A percentile compares a stretch with the other conserved stretches of the same genome.
Evolutionary conservation across 1,284 basidiomycete species (phyloP).

Genomic region (Puccinia horiana): DNA sequence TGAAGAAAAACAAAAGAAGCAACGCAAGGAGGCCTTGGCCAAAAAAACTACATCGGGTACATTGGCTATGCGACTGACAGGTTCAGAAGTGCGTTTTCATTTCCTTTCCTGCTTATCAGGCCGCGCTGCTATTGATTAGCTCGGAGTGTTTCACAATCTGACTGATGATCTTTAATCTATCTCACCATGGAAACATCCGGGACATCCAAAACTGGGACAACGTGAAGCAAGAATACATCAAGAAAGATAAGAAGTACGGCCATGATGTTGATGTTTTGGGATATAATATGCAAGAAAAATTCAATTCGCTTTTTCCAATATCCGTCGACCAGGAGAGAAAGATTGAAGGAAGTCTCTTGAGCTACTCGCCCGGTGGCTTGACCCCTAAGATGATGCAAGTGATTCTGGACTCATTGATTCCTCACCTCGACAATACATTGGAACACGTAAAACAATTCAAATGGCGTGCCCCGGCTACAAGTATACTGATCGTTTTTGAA

Average conservation of each 20-base stretch:
- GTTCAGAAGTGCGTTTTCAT: background rate
- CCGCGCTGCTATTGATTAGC: background rate
- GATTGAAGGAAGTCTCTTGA: background rate
- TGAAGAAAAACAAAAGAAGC: background rate
- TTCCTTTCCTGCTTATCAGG: background rate
- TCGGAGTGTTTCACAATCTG: background rate
- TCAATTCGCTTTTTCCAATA: background rate
- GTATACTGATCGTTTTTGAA: background rate
- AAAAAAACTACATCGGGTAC: conserved; percentile 1
- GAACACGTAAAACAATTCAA: background rate
- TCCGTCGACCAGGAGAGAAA: background rate
- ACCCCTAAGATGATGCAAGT: background rate
- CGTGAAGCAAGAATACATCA: background rate
- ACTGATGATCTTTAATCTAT: background rate
- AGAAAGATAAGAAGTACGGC: background rate
- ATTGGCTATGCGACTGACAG: background rate
- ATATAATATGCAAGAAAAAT: background rate
- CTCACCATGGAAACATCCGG: background rate
- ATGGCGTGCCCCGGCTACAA: background rate
- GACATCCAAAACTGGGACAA: background rate
- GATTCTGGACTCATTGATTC: background rate
- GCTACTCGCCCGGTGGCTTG: background rate
- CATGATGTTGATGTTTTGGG: background rate
- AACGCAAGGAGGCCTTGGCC: background rate
- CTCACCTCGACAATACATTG: background rate